Evolutionary conservation across 257 asterid genomes (phyloP).

Genomic region (Nicotiana attenuata): DNA sequence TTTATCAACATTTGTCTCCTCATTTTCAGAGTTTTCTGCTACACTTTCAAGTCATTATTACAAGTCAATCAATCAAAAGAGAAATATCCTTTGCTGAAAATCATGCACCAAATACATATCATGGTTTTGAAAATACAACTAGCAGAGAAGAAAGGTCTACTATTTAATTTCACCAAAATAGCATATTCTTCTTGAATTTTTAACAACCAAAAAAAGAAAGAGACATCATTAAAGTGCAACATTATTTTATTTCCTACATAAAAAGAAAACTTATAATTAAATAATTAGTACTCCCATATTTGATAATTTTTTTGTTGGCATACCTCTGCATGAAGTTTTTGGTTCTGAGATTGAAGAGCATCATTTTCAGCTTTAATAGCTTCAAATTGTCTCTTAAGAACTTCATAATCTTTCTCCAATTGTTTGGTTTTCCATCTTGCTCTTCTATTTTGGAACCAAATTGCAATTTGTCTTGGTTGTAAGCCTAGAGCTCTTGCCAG

Average conservation of each 20-base stretch:
- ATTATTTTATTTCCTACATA: background rate
- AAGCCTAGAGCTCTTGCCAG: slow-evolving; percentile 57
- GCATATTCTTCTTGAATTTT: background rate
- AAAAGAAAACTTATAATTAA: background rate
- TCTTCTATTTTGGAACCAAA: slow-evolving; percentile 70
- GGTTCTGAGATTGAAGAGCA: slow-evolving; percentile 51
- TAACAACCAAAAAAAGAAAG: background rate
- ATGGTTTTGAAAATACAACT: background rate
- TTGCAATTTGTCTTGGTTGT: slow-evolving; percentile 58
- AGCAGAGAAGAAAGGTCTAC: background rate
- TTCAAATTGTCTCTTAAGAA: slow-evolving; percentile 52
- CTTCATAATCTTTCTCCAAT: slow-evolving; percentile 54
- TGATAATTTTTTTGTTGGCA: background rate
- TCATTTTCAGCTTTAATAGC: slow-evolving; percentile 55
- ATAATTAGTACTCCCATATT: too few relatives aligned
- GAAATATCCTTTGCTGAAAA: slow-evolving; percentile 6
- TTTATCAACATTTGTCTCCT: background rate
- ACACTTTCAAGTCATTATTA: background rate
- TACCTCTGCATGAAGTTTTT: slow-evolving; percentile 56
- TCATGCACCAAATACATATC: slow-evolving; percentile 15
- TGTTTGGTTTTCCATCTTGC: slow-evolving; percentile 68
- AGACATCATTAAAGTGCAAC: background rate
- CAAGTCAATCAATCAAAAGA: background rate
- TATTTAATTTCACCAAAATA: background rate
- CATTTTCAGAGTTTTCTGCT: background rate